Evolutionary conservation across 225 moss, liverwort and hornwort genomes (phyloP).

Genomic region (Asterella californica): DNA sequence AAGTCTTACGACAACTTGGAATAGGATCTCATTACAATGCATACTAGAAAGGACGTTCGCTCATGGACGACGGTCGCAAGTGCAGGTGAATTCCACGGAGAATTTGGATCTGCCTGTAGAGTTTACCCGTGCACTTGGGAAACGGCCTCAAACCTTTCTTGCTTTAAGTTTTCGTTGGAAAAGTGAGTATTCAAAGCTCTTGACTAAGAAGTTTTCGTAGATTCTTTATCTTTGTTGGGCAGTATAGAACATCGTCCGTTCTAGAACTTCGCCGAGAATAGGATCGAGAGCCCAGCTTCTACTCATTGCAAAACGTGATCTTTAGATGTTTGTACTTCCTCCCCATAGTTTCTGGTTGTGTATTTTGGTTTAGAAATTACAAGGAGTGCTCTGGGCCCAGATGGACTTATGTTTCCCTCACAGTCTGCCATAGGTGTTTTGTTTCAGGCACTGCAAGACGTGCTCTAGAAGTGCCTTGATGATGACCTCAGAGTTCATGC

Average conservation of each 20-base stretch:
- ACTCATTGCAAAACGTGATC: not conserved
- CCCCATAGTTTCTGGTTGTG: not conserved
- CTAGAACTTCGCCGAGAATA: not conserved
- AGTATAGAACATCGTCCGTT: not conserved
- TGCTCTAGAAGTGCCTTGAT: not conserved
- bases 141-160: conserved; percentile 61
- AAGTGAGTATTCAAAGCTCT: conserved; percentile 27
- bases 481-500: not conserved
- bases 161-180: conserved; percentile 56
- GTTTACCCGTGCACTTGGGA: conserved; percentile 50
- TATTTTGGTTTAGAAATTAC: no score
- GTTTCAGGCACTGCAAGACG: no score
- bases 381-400: no score
- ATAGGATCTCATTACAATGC: not conserved
- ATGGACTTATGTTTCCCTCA: not conserved
- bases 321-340: not conserved
- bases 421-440: not conserved
- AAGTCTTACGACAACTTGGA: no score
- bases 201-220: not conserved
- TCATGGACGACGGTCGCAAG: not conserved
- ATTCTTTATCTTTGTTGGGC: not conserved
- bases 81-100: conserved; percentile 45
- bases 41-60: not conserved
- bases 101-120: conserved; percentile 54
- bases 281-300: not conserved